Conservation (phyloP, 2,329 filamentous ascomycete species). For the Blastomyces percursus region DNA sequence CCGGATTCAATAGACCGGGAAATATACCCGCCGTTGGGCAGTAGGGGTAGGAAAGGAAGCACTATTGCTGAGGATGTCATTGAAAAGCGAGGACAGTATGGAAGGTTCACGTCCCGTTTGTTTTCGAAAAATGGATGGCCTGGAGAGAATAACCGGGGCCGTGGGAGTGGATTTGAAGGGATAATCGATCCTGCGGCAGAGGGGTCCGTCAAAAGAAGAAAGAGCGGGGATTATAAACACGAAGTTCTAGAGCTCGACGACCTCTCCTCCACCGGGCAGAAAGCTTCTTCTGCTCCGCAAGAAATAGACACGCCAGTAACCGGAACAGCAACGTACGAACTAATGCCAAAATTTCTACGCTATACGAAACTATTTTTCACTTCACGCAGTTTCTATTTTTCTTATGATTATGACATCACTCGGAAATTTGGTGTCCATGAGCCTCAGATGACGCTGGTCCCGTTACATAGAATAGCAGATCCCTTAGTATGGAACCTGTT, state of each 20-base stretch:
- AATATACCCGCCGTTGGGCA: slow-evolving; percentile 21
- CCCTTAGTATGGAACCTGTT: slow-evolving; percentile 41
- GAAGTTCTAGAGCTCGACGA: slow-evolving; percentile 15
- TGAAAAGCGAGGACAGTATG: slow-evolving; percentile 68
- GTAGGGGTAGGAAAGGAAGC: slow-evolving; percentile 32
- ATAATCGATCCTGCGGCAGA: slow-evolving; percentile 8
- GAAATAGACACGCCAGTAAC: slow-evolving; percentile 4
- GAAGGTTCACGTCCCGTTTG: slow-evolving; percentile 82
- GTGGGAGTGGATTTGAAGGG: slow-evolving; percentile 4
- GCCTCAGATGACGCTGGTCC: slow-evolving; percentile 37
- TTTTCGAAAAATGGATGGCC: slow-evolving; percentile 79
- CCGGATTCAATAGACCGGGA: slow-evolving; percentile 22
- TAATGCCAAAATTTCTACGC: slow-evolving; percentile 74
- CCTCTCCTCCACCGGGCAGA: slow-evolving; percentile 9
- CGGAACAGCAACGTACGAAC: slow-evolving; percentile 36
- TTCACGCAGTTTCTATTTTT: slow-evolving; percentile 83
- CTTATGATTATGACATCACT: slow-evolving; percentile 89
- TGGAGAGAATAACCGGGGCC: slow-evolving; percentile 6
- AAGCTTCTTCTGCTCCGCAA: slow-evolving; percentile 1
- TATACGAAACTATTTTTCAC: slow-evolving; percentile 78
- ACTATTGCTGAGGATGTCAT: slow-evolving; percentile 86
- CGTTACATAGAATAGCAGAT: slow-evolving; percentile 64
- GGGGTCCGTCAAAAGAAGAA: slow-evolving; percentile 5
- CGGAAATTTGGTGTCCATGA: slow-evolving; percentile 43
- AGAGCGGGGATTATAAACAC: neutral